Conservation (phyloP, 805 yeast genomes). For the Pichia nanzhaoensis region DNA sequence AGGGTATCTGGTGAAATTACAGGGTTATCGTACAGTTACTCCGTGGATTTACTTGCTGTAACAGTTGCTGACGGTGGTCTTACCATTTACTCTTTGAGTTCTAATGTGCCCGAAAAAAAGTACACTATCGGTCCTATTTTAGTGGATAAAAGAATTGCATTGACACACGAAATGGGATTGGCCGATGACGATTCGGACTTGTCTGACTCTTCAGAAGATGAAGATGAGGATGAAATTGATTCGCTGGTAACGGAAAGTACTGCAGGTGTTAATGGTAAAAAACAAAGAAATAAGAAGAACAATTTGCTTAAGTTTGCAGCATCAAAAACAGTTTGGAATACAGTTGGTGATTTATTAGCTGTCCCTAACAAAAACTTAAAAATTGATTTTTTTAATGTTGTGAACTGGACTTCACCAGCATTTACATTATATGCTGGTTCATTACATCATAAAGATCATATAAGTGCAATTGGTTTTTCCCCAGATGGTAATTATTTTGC, state of each 20-base stretch:
- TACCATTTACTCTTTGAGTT: slow-evolving; percentile 46
- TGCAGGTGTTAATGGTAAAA: slow-evolving; percentile 9
- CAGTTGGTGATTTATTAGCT: slow-evolving; percentile 62
- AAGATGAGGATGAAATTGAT: slow-evolving; percentile 16
- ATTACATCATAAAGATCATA: slow-evolving; percentile 22
- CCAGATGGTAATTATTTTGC: slow-evolving; percentile 59
- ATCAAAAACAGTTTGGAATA: slow-evolving; percentile 62
- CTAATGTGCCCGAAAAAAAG: slow-evolving; percentile 45
- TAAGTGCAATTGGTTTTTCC: slow-evolving; percentile 53
- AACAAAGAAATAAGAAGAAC: slow-evolving; percentile 31
- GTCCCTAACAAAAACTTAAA: slow-evolving; percentile 49
- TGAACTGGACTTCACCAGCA: slow-evolving; percentile 24
- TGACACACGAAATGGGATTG: slow-evolving; percentile 15
- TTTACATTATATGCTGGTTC: slow-evolving; percentile 21
- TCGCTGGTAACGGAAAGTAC: slow-evolving; percentile 21
- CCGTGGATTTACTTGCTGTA: slow-evolving; percentile 50
- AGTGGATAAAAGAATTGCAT: slow-evolving; percentile 27
- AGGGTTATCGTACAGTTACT: slow-evolving; percentile 48
- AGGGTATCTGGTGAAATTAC: slow-evolving; percentile 48
- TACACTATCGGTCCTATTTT: slow-evolving; percentile 38
- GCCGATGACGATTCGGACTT: slow-evolving; percentile 33
- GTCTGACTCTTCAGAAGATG: slow-evolving; percentile 27
- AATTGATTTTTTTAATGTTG: slow-evolving; percentile 40
- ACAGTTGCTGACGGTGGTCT: slow-evolving; percentile 56
- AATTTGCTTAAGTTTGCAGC: slow-evolving; percentile 24